A percentile compares a stretch with the other conserved stretches of the same genome.
phyloP scores from a whole-genome alignment of 192 early-diverging fungal species.

The Gryganskiella cystojenkinii region DNA sequence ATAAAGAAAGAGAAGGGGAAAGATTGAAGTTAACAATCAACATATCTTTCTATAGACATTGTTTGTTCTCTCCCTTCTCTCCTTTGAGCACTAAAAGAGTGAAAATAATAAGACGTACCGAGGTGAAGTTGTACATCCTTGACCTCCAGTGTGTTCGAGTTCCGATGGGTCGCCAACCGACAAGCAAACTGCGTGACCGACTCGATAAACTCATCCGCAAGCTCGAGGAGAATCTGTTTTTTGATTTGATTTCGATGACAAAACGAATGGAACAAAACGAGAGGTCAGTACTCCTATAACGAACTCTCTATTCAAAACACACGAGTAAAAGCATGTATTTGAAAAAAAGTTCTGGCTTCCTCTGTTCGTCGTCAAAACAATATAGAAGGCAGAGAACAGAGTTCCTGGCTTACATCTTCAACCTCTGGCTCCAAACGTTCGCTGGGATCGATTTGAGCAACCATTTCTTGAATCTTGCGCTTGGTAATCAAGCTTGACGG shows the following conservation, averaged over 20 bases:
- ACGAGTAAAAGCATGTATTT: no score
- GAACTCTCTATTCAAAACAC: no score
- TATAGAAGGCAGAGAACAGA: neutral
- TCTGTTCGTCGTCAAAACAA: no score
- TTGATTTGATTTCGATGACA: neutral
- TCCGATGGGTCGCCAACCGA: constrained; percentile 85
- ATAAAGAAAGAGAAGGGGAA: neutral
- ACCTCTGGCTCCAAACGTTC: constrained; percentile 86
- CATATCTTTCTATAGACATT: neutral
- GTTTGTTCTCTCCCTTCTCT: neutral
- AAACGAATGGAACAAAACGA: no score
- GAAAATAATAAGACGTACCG: constrained; percentile 61
- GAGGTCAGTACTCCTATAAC: no score
- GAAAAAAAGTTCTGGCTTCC: no score
- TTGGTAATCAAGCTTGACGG: constrained; percentile 67
- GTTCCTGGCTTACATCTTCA: constrained; percentile 69
- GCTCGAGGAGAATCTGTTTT: constrained; percentile 78
- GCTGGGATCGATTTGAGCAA: constrained; percentile 84
- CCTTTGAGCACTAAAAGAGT: no score
- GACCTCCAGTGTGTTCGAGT: constrained; percentile 80
- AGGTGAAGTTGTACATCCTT: constrained; percentile 89
- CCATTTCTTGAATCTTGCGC: constrained; percentile 86
- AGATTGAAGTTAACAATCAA: neutral
- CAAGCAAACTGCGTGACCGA: constrained; percentile 85
- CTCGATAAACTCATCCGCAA: constrained; percentile 91